Conservation (phyloP, 257 asterid species). For the Cynanchum wilfordii region DNA sequence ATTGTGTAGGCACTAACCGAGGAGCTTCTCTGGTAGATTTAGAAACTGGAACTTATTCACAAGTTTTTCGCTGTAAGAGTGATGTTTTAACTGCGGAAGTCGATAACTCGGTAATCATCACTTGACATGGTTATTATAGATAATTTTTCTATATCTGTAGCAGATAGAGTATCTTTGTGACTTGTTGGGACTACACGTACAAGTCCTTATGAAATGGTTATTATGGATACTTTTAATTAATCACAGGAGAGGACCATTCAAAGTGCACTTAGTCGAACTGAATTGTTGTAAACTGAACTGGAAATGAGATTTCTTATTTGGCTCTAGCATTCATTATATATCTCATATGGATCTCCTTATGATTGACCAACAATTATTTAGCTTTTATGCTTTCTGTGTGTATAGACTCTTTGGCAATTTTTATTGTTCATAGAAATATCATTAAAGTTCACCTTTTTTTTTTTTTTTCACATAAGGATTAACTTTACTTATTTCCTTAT, state of each 20-base stretch:
- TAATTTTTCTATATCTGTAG: background rate
- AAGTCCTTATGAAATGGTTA: too few relatives aligned
- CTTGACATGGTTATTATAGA: background rate
- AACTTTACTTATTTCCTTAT: too few relatives aligned
- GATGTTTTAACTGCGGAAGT: constrained; percentile 67
- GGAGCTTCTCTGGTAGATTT: constrained; percentile 69
- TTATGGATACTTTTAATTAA: too few relatives aligned
- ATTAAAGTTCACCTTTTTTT: background rate
- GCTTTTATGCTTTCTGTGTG: background rate
- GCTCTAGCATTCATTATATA: background rate
- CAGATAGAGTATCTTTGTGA: background rate
- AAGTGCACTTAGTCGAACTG: background rate
- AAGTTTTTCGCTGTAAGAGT: constrained; percentile 64
- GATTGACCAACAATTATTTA: background rate
- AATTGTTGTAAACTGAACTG: background rate
- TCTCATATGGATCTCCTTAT: background rate
- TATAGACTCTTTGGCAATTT: background rate
- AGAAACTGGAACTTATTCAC: constrained; percentile 53
- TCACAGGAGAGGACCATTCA: background rate
- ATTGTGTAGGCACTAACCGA: constrained; percentile 54
- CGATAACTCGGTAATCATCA: constrained; percentile 47
- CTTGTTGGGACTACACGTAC: too few relatives aligned
- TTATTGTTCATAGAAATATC: background rate
- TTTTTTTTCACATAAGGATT: too few relatives aligned
- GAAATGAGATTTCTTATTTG: background rate